Percentiles rank a stretch among this genome's conserved stretches.
Evolutionary conservation across 495 filamentous ascomycete species (phyloP).

Genomic region (Parachaetomium inaequale): DNA sequence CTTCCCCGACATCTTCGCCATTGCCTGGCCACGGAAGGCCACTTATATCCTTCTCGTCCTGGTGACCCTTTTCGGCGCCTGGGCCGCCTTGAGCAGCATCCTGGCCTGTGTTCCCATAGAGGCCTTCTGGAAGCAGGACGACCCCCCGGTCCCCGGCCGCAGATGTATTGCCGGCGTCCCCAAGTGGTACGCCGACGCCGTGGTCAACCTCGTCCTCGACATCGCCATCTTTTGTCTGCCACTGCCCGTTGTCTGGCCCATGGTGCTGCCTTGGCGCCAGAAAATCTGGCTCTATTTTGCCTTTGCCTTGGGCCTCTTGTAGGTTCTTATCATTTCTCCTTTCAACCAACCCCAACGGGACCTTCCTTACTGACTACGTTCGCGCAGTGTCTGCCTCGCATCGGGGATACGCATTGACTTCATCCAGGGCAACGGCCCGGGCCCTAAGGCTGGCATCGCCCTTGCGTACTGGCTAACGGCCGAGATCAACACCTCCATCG

Average conservation of each 20-base stretch:
- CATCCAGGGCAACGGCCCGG: not conserved
- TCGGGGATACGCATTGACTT: constrained; percentile 15
- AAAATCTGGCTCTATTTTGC: constrained; percentile 22
- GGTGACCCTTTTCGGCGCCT: constrained; percentile 16
- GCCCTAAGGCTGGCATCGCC: too few species aligned
- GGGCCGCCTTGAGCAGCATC: constrained; percentile 9
- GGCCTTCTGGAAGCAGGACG: constrained; percentile 9
- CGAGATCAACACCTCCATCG: constrained; percentile 32
- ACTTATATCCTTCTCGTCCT: constrained; percentile 14
- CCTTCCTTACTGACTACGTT: not conserved
- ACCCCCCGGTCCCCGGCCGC: constrained; percentile 9
- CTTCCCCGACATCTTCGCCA: constrained; percentile 26
- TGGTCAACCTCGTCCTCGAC: constrained; percentile 28
- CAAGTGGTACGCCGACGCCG: constrained; percentile 14
- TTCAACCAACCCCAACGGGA: not conserved
- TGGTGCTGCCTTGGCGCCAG: constrained; percentile 23
- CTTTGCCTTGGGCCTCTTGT: constrained; percentile 26
- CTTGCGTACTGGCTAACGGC: constrained; percentile 26
- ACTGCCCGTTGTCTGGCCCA: constrained; percentile 24
- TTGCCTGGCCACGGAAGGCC: constrained; percentile 11
- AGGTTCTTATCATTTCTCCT: constrained; percentile 1
- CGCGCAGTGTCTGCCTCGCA: constrained; percentile 28
- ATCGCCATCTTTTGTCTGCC: constrained; percentile 33
- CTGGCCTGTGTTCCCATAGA: constrained; percentile 18
- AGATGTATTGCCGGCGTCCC: not conserved